Evolutionary conservation across 208 protist species (phyloP).

Genomic region (Trypanosoma avium): DNA sequence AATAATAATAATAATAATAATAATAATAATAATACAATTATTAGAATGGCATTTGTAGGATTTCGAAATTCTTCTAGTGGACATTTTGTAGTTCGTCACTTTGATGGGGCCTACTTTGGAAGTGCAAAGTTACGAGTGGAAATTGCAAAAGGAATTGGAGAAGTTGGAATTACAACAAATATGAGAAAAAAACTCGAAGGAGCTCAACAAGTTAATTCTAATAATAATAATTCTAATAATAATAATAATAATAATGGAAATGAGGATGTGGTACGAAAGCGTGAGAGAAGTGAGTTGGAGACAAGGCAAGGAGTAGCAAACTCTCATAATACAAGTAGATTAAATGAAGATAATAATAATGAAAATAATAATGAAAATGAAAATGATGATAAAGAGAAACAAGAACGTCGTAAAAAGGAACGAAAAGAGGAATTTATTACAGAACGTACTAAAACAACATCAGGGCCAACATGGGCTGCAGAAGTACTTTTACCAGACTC

Average conservation of each 20-base stretch:
- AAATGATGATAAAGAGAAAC: neutral
- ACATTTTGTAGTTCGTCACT: constrained; percentile 86
- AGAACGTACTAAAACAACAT: constrained; percentile 51
- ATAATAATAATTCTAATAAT: constrained; percentile 7
- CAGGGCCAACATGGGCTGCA: constrained; percentile 67
- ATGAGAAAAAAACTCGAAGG: constrained; percentile 47
- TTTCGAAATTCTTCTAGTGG: constrained; percentile 87
- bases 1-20: too few relatives aligned
- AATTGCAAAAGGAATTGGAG: constrained; percentile 69
- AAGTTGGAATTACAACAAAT: constrained; percentile 64
- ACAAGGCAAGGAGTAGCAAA: neutral
- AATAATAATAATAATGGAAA: neutral
- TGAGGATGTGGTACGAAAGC: neutral
- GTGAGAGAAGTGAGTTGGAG: constrained; percentile 7
- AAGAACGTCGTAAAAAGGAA: constrained; percentile 16
- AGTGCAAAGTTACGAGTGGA: constrained; percentile 91
- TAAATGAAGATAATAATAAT: neutral
- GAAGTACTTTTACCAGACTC: constrained; percentile 63
- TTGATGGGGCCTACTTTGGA: constrained; percentile 94
- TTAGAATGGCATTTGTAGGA: constrained; percentile 97
- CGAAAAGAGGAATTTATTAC: constrained; percentile 67
- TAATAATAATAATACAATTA: constrained; percentile 55
- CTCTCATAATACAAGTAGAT: neutral
- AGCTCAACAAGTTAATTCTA: constrained; percentile 4
- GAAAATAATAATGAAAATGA: constrained; percentile 17